Evolutionary conservation across 495 filamentous ascomycete species (phyloP).

Genomic region (Poronia punctata): DNA sequence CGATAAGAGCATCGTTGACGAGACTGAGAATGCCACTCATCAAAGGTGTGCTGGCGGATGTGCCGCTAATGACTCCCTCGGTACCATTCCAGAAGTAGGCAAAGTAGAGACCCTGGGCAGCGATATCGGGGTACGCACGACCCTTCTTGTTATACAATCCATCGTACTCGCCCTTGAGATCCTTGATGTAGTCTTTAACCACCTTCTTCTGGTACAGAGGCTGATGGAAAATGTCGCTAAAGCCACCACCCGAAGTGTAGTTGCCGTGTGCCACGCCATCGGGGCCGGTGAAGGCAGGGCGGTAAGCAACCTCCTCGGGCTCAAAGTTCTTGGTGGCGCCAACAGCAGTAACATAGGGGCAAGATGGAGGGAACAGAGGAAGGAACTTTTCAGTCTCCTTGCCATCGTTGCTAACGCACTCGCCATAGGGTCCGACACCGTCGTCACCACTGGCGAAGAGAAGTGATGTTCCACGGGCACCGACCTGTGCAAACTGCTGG

Average conservation of each 20-base stretch:
- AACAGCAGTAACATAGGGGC: conserved; percentile 70
- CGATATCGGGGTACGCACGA: conserved; percentile 67
- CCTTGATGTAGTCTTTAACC: conserved; percentile 54
- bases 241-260: conserved; percentile 55
- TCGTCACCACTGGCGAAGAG: conserved; percentile 69
- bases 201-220: conserved; percentile 55
- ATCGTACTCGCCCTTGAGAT: conserved; percentile 19
- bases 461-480: conserved; percentile 68
- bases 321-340: conserved; percentile 55
- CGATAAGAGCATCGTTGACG: conserved; percentile 59
- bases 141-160: conserved; percentile 47
- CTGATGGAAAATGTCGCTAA: conserved; percentile 57
- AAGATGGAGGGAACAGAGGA: conserved; percentile 61
- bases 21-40: conserved; percentile 57
- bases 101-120: conserved; percentile 47
- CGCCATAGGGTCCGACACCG: conserved; percentile 51
- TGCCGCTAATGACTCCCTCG: conserved; percentile 44
- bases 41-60: conserved; percentile 57
- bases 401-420: conserved; percentile 63
- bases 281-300: conserved; percentile 19
- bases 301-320: conserved; percentile 53
- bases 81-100: conserved; percentile 34
- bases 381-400: conserved; percentile 61
- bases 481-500: conserved; percentile 57
- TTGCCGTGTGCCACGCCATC: conserved; percentile 21